A percentile compares a stretch with the other conserved stretches of the same genome.
These are phyloP conservation scores for Aspergillus carlsbadensis DNA, from an alignment of 495 filamentous ascomycete genomes.

Conservation along the genomic window DNA sequence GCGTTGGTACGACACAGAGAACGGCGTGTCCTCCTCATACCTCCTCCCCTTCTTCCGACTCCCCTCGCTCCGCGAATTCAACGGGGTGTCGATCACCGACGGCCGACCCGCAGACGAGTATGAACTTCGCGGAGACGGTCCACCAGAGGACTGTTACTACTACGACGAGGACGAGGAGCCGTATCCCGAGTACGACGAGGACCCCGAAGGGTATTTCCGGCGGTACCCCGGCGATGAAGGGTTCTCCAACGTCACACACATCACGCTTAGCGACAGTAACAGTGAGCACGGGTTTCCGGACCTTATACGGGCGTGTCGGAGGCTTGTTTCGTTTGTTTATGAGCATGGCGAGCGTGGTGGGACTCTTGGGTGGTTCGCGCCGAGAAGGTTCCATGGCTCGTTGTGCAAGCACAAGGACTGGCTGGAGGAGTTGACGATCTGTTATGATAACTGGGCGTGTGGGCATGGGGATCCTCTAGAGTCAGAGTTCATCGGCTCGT, in stretches of 20 bases:
- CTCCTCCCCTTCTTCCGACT: neutral
- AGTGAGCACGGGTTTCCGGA: neutral
- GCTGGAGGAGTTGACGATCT: neutral
- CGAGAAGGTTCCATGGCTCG: neutral
- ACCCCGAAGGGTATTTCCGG: neutral
- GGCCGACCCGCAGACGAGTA: neutral
- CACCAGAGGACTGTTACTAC: neutral
- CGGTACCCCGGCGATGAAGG: neutral
- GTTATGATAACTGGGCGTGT: neutral
- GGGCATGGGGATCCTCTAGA: neutral
- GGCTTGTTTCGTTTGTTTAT: neutral
- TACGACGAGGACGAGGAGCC: too few relatives aligned
- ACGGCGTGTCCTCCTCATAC: neutral
- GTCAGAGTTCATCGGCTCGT: neutral
- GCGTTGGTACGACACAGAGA: neutral
- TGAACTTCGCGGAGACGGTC: neutral
- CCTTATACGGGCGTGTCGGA: neutral
- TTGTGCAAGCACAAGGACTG: neutral
- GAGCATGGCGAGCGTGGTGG: neutral
- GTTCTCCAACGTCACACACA: neutral
- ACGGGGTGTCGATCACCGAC: neutral
- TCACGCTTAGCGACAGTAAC: neutral
- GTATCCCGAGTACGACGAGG: neutral
- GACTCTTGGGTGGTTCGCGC: neutral
- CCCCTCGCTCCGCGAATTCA: neutral